Conservation (phyloP, 2,329 filamentous ascomycete species). For the Diaporthe destruens region DNA sequence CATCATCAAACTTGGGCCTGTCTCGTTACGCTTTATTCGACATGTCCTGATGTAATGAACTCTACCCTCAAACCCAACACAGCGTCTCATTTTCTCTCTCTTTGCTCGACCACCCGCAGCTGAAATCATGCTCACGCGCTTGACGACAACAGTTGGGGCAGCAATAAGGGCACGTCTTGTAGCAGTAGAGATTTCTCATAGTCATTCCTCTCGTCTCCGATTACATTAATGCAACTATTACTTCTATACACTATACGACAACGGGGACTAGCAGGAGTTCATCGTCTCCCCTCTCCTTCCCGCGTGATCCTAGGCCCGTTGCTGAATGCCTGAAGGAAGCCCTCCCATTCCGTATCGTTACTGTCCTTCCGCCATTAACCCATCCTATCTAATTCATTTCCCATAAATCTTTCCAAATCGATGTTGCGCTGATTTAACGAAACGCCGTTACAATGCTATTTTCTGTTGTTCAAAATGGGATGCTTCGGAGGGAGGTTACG, state of each 20-base stretch:
- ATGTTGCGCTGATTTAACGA: constrained; percentile 25
- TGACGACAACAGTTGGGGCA: background rate
- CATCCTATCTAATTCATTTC: constrained; percentile 38
- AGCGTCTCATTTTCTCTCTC: background rate
- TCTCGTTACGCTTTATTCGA: background rate
- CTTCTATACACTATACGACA: constrained; percentile 22
- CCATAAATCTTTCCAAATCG: constrained; percentile 23
- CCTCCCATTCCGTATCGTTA: background rate
- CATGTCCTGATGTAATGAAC: no score
- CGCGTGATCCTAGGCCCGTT: background rate
- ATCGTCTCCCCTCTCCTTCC: background rate
- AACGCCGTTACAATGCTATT: constrained; percentile 40
- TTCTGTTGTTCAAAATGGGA: constrained; percentile 1
- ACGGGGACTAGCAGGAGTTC: background rate
- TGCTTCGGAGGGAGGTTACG: background rate
- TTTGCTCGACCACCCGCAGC: background rate
- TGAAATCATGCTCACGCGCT: background rate
- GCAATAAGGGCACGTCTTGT: background rate
- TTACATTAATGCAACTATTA: constrained; percentile 31
- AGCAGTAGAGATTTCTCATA: constrained; percentile 25
- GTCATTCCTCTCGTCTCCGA: constrained; percentile 23
- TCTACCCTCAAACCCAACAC: background rate
- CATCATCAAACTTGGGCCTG: background rate
- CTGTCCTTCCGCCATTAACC: constrained; percentile 21
- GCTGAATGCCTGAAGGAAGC: background rate